Evolutionary conservation across 2,329 filamentous ascomycete genomes (phyloP).

Genomic region (Calonectria hawksworthii): DNA sequence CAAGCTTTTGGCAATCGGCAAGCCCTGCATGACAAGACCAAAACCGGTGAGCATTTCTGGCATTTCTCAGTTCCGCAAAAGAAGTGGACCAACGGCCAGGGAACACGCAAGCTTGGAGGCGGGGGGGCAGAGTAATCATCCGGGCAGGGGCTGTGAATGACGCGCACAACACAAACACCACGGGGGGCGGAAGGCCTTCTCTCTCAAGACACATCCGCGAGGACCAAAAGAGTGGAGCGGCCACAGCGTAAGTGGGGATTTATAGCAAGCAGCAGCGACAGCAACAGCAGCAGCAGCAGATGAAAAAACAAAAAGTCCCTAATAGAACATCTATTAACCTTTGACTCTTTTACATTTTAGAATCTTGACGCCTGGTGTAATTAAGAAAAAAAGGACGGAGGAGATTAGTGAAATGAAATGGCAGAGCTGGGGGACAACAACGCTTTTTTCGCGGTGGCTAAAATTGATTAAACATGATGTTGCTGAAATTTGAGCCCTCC

Average conservation of each 20-base stretch:
- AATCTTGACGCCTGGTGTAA: background rate
- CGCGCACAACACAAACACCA: background rate
- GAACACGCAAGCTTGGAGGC: background rate
- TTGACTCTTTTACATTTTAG: slow-evolving; percentile 12
- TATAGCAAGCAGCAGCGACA: background rate
- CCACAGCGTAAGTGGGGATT: background rate
- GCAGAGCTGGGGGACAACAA: background rate
- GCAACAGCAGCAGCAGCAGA: too few species aligned
- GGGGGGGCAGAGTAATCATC: background rate
- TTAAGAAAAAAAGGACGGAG: background rate
- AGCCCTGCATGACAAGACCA: background rate
- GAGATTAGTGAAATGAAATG: background rate
- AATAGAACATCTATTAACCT: slow-evolving; percentile 10
- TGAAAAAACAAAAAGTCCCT: background rate
- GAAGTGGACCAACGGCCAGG: background rate
- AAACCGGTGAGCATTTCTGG: background rate
- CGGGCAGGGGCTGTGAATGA: background rate
- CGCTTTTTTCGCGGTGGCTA: slow-evolving; percentile 36
- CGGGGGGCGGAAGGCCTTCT: background rate
- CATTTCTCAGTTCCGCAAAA: background rate
- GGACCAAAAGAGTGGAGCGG: background rate
- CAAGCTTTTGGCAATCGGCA: slow-evolving; percentile 1
- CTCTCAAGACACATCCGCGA: background rate
- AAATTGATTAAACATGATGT: slow-evolving; percentile 55
- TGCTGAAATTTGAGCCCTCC: slow-evolving; percentile 56